Conservation (phyloP, 2,329 filamentous ascomycete genomes). For the Xylariaceae sp. region DNA sequence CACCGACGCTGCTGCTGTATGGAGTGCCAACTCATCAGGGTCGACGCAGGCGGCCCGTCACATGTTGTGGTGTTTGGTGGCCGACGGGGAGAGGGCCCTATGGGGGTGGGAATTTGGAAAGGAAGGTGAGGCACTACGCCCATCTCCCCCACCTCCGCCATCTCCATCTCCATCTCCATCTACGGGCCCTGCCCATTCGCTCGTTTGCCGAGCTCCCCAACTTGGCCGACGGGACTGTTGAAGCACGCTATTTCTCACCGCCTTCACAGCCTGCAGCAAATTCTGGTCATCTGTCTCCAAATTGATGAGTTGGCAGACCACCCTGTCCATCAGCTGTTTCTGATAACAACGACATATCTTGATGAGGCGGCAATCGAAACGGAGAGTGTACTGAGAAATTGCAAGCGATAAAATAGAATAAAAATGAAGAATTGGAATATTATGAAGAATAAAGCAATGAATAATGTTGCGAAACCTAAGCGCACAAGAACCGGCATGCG, state of each 20-base stretch:
- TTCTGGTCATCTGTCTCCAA: conserved; percentile 23
- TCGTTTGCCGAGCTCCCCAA: conserved; percentile 9
- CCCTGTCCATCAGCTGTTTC: conserved; percentile 22
- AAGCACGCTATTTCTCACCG: conserved; percentile 21
- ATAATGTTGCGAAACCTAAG: no score
- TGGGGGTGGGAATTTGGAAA: neutral
- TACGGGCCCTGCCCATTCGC: conserved; percentile 9
- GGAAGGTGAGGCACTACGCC: neutral
- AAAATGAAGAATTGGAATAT: conserved; percentile 4
- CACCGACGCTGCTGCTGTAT: neutral
- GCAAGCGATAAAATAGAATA: conserved; percentile 3
- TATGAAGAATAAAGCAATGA: conserved; percentile 1
- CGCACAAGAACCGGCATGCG: neutral
- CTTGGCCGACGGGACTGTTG: conserved; percentile 12
- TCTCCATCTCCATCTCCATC: no score
- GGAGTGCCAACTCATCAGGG: neutral
- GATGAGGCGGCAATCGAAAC: conserved; percentile 12
- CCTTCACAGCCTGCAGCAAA: conserved; percentile 17
- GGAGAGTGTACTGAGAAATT: neutral
- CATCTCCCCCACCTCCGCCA: conserved; percentile 3
- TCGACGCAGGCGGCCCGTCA: neutral
- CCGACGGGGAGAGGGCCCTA: neutral
- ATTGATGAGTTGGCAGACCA: conserved; percentile 25
- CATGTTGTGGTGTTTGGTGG: neutral
- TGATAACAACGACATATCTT: conserved; percentile 6